phyloP scores from a whole-genome alignment of 2,329 filamentous ascomycete species.

The Colletotrichum sp. region DNA sequence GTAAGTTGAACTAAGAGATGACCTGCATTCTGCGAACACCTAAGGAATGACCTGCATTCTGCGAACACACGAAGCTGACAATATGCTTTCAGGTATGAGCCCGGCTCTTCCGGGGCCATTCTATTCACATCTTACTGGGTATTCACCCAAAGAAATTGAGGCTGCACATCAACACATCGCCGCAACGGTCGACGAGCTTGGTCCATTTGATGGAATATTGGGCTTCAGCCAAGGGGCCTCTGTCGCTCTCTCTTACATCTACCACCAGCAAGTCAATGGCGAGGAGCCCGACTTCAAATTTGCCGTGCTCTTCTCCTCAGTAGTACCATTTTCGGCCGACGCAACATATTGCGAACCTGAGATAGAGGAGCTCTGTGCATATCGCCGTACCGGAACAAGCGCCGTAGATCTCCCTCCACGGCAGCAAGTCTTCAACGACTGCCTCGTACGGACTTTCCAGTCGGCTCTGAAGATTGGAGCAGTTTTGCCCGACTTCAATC shows the following conservation, averaged over 20 bases:
- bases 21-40: not conserved
- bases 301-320: slow-evolving; percentile 9
- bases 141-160: not conserved
- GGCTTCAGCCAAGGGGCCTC: slow-evolving; percentile 27
- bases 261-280: slow-evolving; percentile 1
- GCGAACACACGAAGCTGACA: not conserved
- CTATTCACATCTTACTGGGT: not conserved
- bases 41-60: not conserved
- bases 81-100: not conserved
- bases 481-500: not conserved
- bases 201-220: slow-evolving; percentile 26
- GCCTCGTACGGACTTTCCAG: not conserved
- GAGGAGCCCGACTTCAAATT: slow-evolving; percentile 9
- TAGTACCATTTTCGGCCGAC: slow-evolving; percentile 1
- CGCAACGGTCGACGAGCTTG: slow-evolving; percentile 11
- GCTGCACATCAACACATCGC: not conserved
- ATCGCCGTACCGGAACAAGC: not conserved
- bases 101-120: not conserved
- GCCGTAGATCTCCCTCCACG: not conserved
- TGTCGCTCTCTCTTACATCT: slow-evolving; percentile 2
- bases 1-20: not conserved
- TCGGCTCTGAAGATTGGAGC: slow-evolving; percentile 10
- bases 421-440: slow-evolving; percentile 12
- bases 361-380: not conserved
- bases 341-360: not conserved